Conservation (phyloP, 177 flowering plant genomes). For the Vitis hybrid region DNA sequence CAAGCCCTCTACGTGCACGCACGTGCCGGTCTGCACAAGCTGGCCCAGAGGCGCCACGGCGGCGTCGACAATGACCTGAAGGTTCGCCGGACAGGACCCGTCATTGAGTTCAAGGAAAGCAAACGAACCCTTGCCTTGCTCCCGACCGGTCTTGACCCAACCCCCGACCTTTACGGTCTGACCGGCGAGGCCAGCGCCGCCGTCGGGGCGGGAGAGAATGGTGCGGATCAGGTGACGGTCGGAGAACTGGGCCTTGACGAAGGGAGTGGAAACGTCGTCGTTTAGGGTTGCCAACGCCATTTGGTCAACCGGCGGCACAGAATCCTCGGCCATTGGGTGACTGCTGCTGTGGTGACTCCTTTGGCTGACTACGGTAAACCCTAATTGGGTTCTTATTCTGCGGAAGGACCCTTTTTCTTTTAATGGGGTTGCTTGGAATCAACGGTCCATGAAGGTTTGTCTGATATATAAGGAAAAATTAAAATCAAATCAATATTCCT, state of each 20-base stretch:
- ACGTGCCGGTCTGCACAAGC: constrained; percentile 77
- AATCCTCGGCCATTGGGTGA: constrained; percentile 25
- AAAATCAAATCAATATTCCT: too few species aligned
- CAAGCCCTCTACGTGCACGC: constrained; percentile 64
- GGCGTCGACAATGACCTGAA: constrained; percentile 78
- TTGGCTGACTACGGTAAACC: too few species aligned
- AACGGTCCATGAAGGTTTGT: too few species aligned
- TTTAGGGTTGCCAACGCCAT: constrained; percentile 23
- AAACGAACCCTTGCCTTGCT: constrained; percentile 72
- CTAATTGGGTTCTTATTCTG: too few species aligned
- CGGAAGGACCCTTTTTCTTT: too few species aligned
- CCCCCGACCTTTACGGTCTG: constrained; percentile 63
- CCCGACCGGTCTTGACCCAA: constrained; percentile 88
- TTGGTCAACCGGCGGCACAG: constrained; percentile 28
- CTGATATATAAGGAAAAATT: too few species aligned
- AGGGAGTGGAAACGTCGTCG: constrained; percentile 16
- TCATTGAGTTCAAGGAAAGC: constrained; percentile 87
- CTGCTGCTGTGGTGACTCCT: neutral
- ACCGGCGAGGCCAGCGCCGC: constrained; percentile 71
- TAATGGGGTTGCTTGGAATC: too few species aligned
- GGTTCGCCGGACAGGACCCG: constrained; percentile 76
- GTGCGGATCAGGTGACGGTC: constrained; percentile 59
- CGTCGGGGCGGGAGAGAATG: constrained; percentile 64
- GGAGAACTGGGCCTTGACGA: constrained; percentile 50
- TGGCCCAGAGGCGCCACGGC: constrained; percentile 42